Evolutionary conservation across 2,329 filamentous ascomycete genomes (phyloP), one percentile per base, ranked within the genome.

Genomic region (Aspergillus sp.): DNA sequence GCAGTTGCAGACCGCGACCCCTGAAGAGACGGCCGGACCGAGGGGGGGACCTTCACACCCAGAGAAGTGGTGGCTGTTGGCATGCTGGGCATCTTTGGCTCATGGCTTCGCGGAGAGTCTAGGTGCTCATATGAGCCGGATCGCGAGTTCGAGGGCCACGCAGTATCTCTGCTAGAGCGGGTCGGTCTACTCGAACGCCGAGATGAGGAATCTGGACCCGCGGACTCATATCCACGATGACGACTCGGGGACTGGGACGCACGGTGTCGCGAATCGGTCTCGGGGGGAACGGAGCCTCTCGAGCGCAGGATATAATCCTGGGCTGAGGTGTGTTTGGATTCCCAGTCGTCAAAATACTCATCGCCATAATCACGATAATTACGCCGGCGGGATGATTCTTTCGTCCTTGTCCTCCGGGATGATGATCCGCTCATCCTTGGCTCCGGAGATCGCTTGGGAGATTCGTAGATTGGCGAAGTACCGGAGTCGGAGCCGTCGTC

Each of bases 271-370:
- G 43, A 33, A 25, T 51, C 45, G 16, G 41, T 26, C 20, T 51
- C 50, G 24, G 45, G 29, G 7, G 43, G 40, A 8, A 32, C 31
- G 15, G 35, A 43, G 24, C 39, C 44, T 37, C 50, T 55, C 16
- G 56, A 53, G 13, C 54, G 53, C 28, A 44, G 42, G 30, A 67
- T 66, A 40, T 67, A 65, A 30, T 58, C 51, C 32, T 51, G 47
- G 8, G 58, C 58, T 15, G 42, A 45, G 26, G 39, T 41, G 20
- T 55, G 47, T 42, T 63, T 64, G 15, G 45, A 46, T 15, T 51
- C 42, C 41, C 26, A 53, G 12, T 38, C 44, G 15, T 51, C 53
- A 5, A 44, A 44, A 8, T 44, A 46, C 19, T 53, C 43, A 5
- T 54, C 51, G 1, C 52, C 47, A 5, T 52, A 46, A 19, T 51